Evolutionary conservation across 148 eudicot genomes (phyloP).

Genomic region (Chenopodium formosanum): DNA sequence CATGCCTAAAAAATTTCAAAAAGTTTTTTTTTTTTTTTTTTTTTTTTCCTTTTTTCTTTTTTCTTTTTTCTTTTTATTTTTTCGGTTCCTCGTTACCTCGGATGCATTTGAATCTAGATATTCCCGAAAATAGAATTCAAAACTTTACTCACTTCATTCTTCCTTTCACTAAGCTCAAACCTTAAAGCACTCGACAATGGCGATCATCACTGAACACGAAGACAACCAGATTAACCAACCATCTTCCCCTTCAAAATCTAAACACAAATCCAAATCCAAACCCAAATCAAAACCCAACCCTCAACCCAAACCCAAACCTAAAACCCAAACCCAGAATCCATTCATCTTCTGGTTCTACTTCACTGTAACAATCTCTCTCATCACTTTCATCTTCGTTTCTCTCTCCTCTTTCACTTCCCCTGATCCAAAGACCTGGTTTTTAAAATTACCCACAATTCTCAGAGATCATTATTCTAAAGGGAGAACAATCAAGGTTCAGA

Average conservation of each 20-base stretch:
- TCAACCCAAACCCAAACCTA: constrained; percentile 29
- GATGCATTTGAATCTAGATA: background rate
- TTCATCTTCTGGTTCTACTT: constrained; percentile 84
- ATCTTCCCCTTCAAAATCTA: constrained; percentile 36
- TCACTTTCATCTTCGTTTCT: constrained; percentile 52
- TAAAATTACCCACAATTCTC: constrained; percentile 56
- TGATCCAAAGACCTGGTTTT: constrained; percentile 83
- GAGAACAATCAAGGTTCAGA: constrained; percentile 59
- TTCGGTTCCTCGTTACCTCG: no score
- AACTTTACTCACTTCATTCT: background rate
- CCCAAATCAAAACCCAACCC: constrained; percentile 19
- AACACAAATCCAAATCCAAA: constrained; percentile 26
- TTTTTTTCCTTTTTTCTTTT: no score
- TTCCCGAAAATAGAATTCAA: no score
- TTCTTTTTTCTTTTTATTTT: no score
- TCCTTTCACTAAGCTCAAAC: background rate
- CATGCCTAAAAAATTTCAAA: no score
- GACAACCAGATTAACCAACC: constrained; percentile 36
- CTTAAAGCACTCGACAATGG: constrained; percentile 45
- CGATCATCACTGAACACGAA: constrained; percentile 59
- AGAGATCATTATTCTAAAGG: constrained; percentile 66
- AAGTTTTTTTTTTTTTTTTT: no score
- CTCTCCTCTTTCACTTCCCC: constrained; percentile 45
- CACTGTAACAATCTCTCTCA: constrained; percentile 50
- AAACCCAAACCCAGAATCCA: constrained; percentile 42